These are phyloP conservation scores for Hydnomerulius pinastri DNA, from an alignment of 768 basidiomycete genomes.

Conservation along the genomic window DNA sequence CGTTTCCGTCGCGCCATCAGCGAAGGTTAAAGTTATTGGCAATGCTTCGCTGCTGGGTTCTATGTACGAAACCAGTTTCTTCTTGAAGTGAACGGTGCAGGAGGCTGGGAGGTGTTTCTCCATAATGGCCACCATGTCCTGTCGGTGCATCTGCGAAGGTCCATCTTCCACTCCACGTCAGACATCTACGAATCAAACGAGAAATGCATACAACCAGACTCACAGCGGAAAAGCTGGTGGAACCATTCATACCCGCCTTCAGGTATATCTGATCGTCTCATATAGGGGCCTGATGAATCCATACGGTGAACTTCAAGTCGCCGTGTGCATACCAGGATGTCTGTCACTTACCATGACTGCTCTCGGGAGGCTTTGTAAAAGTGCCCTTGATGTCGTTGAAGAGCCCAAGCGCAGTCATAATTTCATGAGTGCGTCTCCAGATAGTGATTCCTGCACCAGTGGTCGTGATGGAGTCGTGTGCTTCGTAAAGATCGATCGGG, in stretches of 20 bases:
- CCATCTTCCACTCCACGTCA: slow-evolving; percentile 14
- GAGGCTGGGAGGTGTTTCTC: slow-evolving; percentile 19
- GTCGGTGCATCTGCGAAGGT: slow-evolving; percentile 21
- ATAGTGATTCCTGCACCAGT: slow-evolving; percentile 46
- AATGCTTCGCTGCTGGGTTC: too few relatives aligned
- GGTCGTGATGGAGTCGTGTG: slow-evolving; percentile 40
- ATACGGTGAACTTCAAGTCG: background rate
- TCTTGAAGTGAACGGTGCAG: slow-evolving; percentile 17
- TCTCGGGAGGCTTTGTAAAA: slow-evolving; percentile 10
- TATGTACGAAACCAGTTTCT: slow-evolving; percentile 20
- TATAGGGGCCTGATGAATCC: background rate
- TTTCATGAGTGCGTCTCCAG: slow-evolving; percentile 47
- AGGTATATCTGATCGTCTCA: slow-evolving; percentile 30
- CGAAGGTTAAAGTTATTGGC: too few relatives aligned
- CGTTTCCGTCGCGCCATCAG: slow-evolving; percentile 33
- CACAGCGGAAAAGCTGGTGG: slow-evolving; percentile 21
- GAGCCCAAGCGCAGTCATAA: slow-evolving; percentile 46
- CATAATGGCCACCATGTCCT: slow-evolving; percentile 18
- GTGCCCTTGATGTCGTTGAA: slow-evolving; percentile 33
- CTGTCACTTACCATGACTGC: slow-evolving; percentile 15
- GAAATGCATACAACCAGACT: slow-evolving; percentile 17
- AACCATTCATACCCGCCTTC: slow-evolving; percentile 34
- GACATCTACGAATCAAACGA: slow-evolving; percentile 21
- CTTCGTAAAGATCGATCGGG: slow-evolving; percentile 49
- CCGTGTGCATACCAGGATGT: too few relatives aligned